phyloP scores from a whole-genome alignment of 345 rosid species.

The Heritiera littoralis region DNA sequence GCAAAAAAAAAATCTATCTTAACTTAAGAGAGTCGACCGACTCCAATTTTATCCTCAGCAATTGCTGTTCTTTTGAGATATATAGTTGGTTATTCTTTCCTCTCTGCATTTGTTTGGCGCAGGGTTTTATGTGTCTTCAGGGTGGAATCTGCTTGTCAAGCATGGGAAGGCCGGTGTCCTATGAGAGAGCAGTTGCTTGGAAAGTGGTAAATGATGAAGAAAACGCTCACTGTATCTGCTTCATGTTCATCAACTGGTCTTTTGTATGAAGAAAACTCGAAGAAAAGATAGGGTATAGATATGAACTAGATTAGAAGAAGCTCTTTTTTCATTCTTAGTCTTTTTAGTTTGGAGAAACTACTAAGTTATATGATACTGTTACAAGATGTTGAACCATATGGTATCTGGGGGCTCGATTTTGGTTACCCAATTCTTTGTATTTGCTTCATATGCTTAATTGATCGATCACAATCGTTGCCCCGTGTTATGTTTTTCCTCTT shows the following conservation, averaged over 20 bases:
- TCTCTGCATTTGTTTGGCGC: not conserved
- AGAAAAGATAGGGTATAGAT: conserved; percentile 17
- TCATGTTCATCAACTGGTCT: conserved; percentile 96
- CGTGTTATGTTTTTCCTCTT: not conserved
- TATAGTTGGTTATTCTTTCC: not conserved
- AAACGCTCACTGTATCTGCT: conserved; percentile 83
- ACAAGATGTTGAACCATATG: conserved; percentile 22
- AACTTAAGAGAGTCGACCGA: no score
- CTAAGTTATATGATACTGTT: conserved; percentile 13
- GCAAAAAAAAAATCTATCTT: no score
- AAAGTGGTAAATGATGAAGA: conserved; percentile 89
- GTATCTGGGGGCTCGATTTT: conserved; percentile 15
- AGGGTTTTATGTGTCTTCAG: conserved; percentile 87
- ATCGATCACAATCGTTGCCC: not conserved
- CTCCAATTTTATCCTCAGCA: not conserved
- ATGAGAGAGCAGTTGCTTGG: conserved; percentile 92
- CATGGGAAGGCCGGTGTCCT: conserved; percentile 93
- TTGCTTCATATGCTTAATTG: conserved; percentile 16
- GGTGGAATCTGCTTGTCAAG: conserved; percentile 91
- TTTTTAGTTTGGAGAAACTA: conserved; percentile 24
- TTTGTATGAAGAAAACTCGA: conserved; percentile 49
- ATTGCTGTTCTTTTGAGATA: not conserved
- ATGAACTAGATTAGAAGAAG: conserved; percentile 23
- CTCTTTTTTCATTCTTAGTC: not conserved
- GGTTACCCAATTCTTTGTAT: conserved; percentile 21